Evolutionary conservation across 2,329 filamentous ascomycete genomes (phyloP), one percentile per base, ranked within the genome.

Genomic region (Talaromyces sp.): DNA sequence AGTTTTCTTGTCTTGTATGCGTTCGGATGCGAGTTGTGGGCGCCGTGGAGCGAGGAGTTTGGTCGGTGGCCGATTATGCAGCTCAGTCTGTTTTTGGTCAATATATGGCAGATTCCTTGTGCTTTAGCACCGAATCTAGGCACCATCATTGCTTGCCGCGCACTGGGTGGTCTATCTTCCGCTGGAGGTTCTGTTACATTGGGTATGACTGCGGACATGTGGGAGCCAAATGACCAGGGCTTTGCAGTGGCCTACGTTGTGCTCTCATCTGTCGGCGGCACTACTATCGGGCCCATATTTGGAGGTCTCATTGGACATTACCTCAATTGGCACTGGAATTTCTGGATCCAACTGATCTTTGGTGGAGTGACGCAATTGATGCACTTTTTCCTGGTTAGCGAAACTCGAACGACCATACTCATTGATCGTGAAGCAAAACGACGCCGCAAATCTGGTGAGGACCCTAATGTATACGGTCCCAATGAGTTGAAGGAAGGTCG

Each of bases 11-110:
- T 95, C 63, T 79, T 88, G 3, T 95, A 95, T 75, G 91, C 90
- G 38, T 92, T 95, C 73, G 92, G 92, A 19, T 94, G 92, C 74
- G 91, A 95, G 77, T 83, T 94, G 0, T 95, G 91, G 91, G 91
- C 91, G 0, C 91, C 91, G 0, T 95, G 91, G 89, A 91, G 87
- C 27, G 91, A 95, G 74, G 91, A 95, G 72, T 83, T 93, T 60
- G 91, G 91, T 5, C 85, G 91, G 53, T 90, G 88, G 83, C 89
- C 89, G 1, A 84, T 93, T 58, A 83, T 94, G 67, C 91, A 93
- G 80, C 78, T 86, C 34, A 91, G 87, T 47, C 79, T 94, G 65
- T 83, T 90, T 67, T 80, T 95, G 15, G 90, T 93, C 73, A 94
- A 94, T 72, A 78, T 93, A 60, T 94, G 86, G 84, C 89, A 91